These are phyloP conservation scores for Saccharum hybrid DNA, from an alignment of 202 grass and related monocot species.

Conservation along the genomic window DNA sequence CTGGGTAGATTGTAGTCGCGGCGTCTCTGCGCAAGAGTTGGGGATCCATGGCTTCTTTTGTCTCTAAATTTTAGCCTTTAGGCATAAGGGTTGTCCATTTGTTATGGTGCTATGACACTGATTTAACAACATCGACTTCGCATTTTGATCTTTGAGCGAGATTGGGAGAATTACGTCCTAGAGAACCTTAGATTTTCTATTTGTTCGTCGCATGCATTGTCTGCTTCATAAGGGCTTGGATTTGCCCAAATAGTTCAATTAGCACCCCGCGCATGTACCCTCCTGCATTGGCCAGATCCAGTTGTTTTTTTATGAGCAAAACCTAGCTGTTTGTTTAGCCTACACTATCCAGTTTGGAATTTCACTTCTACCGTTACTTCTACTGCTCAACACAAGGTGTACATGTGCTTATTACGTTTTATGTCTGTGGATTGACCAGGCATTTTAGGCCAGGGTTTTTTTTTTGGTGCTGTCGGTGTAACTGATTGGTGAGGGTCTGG, in stretches of 20 bases:
- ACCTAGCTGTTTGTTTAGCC: neutral
- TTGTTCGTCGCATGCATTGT: neutral
- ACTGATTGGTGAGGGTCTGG: neutral
- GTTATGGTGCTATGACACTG: neutral
- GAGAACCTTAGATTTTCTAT: neutral
- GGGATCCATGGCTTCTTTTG: neutral
- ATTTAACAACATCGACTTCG: too few relatives aligned
- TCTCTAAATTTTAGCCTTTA: neutral
- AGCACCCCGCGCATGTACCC: neutral
- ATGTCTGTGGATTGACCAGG: slow-evolving; percentile 4
- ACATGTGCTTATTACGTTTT: neutral
- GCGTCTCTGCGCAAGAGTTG: too few relatives aligned
- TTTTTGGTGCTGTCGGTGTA: neutral
- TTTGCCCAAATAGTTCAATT: slow-evolving; percentile 3
- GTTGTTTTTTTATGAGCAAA: neutral
- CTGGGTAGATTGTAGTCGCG: neutral
- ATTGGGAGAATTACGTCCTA: neutral
- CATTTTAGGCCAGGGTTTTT: neutral
- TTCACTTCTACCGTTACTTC: neutral
- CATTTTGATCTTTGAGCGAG: slow-evolving; percentile 1
- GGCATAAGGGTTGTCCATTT: neutral
- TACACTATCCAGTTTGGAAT: neutral
- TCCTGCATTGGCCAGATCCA: neutral
- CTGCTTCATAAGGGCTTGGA: neutral
- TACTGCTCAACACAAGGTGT: neutral